These are phyloP conservation scores for Ottelia alismoides DNA, from an alignment of 106 monocot genomes.

Conservation along the genomic window DNA sequence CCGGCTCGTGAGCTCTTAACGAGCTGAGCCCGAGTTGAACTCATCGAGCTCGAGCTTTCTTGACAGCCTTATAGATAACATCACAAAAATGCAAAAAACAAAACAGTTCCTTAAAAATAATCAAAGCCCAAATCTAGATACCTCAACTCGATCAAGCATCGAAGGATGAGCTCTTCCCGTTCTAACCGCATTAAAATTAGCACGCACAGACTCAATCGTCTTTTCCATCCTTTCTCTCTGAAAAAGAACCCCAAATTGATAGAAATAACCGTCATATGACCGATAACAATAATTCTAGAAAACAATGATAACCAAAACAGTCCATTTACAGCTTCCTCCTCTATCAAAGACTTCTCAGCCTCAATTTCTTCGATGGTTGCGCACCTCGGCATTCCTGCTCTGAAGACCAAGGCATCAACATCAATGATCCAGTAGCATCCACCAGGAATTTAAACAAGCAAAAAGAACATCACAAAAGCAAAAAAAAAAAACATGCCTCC, in stretches of 20 bases:
- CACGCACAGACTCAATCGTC: constrained; percentile 63
- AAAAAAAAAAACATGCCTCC: constrained; percentile 3
- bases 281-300: too few species aligned
- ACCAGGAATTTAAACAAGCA: neutral
- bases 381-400: constrained; percentile 37
- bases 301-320: too few species aligned
- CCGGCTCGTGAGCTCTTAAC: too few species aligned
- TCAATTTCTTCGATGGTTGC: constrained; percentile 93
- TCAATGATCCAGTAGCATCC: neutral
- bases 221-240: constrained; percentile 96
- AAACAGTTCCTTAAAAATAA: too few species aligned
- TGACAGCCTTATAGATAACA: too few species aligned
- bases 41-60: too few species aligned
- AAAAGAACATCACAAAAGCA: neutral
- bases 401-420: constrained; percentile 9
- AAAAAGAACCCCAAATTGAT: too few species aligned
- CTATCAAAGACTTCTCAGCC: constrained; percentile 68
- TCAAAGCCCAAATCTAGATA: too few species aligned
- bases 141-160: constrained; percentile 93
- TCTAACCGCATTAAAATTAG: constrained; percentile 80
- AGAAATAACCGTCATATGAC: too few species aligned
- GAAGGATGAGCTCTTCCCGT: constrained; percentile 92
- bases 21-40: too few species aligned
- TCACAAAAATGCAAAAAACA: too few species aligned
- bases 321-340: constrained; percentile 51